Percentiles rank a stretch among this genome's conserved stretches.
These are phyloP conservation scores for Rhododendron kiyosumense DNA, from an alignment of 148 eudicot genomes.

Conservation along the genomic window DNA sequence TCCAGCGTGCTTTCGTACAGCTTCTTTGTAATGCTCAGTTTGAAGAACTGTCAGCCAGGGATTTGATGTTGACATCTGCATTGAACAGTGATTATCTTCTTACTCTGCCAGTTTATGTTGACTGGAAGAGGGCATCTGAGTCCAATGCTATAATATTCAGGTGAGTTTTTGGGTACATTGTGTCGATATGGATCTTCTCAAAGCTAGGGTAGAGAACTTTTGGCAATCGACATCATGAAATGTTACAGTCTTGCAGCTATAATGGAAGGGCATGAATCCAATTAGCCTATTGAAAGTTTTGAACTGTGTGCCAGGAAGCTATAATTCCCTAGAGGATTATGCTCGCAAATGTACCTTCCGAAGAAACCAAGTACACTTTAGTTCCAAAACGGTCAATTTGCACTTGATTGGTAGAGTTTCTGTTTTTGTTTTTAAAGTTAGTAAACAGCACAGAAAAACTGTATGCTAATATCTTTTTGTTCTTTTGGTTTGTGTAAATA, in stretches of 20 bases:
- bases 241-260: neutral
- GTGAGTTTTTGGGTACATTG: conserved; percentile 23
- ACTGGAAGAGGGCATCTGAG: conserved; percentile 87
- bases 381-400: neutral
- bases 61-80: conserved; percentile 78
- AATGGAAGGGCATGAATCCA: neutral
- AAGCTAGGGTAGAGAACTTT: neutral
- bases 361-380: too few relatives aligned
- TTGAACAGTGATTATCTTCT: conserved; percentile 88
- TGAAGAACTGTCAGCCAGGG: conserved; percentile 89
- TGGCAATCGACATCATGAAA: neutral
- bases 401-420: neutral
- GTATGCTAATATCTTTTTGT: neutral
- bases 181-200: neutral
- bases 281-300: neutral
- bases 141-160: conserved; percentile 89
- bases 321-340: neutral
- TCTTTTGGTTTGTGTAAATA: neutral
- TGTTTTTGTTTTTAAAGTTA: neutral
- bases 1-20: conserved; percentile 77
- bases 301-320: neutral
- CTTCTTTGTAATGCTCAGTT: conserved; percentile 81
- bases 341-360: neutral
- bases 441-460: neutral
- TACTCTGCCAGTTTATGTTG: conserved; percentile 85